Base-by-base conservation (phyloP, 2,329 filamentous ascomycete species). In the Ophiostoma montium region DNA sequence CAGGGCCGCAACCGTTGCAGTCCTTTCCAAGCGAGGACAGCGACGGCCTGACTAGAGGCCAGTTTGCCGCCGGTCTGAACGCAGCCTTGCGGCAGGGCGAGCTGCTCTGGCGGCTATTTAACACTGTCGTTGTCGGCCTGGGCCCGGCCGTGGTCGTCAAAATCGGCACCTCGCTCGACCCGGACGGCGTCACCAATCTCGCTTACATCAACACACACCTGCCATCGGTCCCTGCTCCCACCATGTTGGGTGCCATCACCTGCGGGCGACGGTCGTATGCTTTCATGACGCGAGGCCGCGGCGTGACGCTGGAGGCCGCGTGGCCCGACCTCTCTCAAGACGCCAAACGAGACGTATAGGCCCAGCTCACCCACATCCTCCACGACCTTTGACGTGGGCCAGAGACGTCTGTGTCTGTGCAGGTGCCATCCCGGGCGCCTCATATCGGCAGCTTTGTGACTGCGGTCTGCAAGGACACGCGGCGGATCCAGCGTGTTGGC, bases 61-160 rank as follows among this genome's bases (percentile, higher is more conserved):
- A 35, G 44, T 47, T 47, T 38, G 45, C 32, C 45, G 21, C 33
- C 33, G 45, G 45, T 33, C 46, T 48, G 8, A 32, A 42, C 35
- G 12, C 16, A 23, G 46, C 46, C 27, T n/a, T 48, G 7, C 15
- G 13, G 5, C 30, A 33, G 16, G 46, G 36, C 10, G 38, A 41
- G 27, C 10, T 35, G n/a, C 46, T 48, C 16, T 42, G 30, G 38
- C 3, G 10, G 11, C 35, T 48, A 5, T n/a, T 33, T 27, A 31
- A 41, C 2, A 42, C 8, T n/a, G n/a, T 21, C 13, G 46, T 48
- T 2, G 46, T 48, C n/a, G 38, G 21, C n/a, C 27, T 48, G 10
- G 23, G 36, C 35, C 30, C 35, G 18, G 11, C 35, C 12, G 16
- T 33, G 35, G 46, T 48, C 23, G 46, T 48, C 35, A 48, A 48